A percentile compares a stretch with the other conserved stretches of the same genome.
Evolutionary conservation across 257 asterid genomes (phyloP).

Genomic region (Nicotiana attenuata): DNA sequence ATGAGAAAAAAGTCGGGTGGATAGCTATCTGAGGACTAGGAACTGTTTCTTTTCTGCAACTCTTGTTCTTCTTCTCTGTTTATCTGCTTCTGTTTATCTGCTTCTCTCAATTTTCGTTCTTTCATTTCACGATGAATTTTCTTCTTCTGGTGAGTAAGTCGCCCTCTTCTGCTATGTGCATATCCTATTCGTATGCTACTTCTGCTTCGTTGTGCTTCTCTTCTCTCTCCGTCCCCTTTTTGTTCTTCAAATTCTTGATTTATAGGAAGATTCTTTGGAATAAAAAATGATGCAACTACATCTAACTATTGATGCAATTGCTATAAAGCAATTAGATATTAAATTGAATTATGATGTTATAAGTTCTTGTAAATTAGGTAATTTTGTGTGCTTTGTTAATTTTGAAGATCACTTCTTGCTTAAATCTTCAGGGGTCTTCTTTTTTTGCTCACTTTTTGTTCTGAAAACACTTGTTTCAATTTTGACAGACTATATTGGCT

Average conservation of each 20-base stretch:
- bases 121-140: not conserved
- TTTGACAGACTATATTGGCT: not conserved
- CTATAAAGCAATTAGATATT: constrained; percentile 1
- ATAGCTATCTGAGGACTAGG: not conserved
- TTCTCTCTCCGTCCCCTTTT: not conserved
- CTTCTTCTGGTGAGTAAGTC: not conserved
- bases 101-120: not conserved
- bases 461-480: not conserved
- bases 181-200: not conserved
- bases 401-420: not conserved
- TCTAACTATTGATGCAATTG: not conserved
- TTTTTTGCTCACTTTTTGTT: not conserved
- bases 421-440: not conserved
- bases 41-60: not conserved
- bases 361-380: not conserved
- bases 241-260: not conserved
- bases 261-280: not conserved
- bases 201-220: not conserved
- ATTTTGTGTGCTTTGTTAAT: not conserved
- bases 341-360: not conserved
- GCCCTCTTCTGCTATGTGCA: not conserved
- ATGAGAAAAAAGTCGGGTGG: not conserved
- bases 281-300: not conserved
- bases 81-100: not conserved
- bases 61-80: not conserved